These are phyloP conservation scores for Inonotus obliquus DNA, from an alignment of 1,284 basidiomycete genomes.

Conservation along the genomic window DNA sequence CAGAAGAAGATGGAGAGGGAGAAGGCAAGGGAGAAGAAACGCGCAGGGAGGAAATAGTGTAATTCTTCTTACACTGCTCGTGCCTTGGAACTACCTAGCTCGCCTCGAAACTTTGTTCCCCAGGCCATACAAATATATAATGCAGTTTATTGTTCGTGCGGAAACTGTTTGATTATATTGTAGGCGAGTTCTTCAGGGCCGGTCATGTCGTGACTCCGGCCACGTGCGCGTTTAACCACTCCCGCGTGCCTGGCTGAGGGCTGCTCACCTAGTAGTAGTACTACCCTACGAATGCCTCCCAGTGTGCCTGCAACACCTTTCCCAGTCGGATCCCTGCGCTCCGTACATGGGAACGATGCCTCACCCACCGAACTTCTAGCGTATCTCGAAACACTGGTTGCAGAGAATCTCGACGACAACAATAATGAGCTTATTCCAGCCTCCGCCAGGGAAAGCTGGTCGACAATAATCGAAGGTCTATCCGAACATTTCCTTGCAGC, in stretches of 20 bases:
- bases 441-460: constrained; percentile 30
- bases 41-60: constrained; percentile 61
- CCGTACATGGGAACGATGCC: constrained; percentile 30
- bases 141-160: too few relatives aligned
- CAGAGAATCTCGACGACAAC: constrained; percentile 31
- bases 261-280: neutral
- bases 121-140: too few relatives aligned
- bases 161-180: too few relatives aligned
- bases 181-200: constrained; percentile 2
- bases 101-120: too few relatives aligned
- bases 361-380: constrained; percentile 42
- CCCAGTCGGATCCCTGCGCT: constrained; percentile 37
- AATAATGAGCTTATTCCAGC: constrained; percentile 25
- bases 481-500: constrained; percentile 46
- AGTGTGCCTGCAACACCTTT: constrained; percentile 30
- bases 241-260: neutral
- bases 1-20: constrained; percentile 89
- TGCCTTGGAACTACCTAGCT: too few relatives aligned
- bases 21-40: constrained; percentile 72
- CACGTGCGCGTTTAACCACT: neutral
- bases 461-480: constrained; percentile 44
- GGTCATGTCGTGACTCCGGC: neutral
- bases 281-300: constrained; percentile 25
- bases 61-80: neutral
- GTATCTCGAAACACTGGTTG: constrained; percentile 39